Percentiles rank a stretch among this genome's conserved stretches.
Conservation (phyloP, 2,329 filamentous ascomycete genomes). For the Penicillium fuscoglaucum region DNA sequence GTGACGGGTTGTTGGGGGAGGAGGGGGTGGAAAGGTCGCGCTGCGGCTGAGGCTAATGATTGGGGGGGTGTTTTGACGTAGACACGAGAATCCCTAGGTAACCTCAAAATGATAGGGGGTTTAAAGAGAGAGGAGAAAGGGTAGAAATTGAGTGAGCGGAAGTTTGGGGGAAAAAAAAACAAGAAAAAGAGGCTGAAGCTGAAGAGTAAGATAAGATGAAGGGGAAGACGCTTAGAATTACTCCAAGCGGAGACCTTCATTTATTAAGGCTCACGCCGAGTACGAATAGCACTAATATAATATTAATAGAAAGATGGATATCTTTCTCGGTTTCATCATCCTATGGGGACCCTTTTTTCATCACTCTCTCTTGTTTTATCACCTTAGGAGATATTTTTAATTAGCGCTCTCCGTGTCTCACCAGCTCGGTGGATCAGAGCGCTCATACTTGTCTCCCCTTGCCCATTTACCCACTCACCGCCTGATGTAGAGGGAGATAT, state of each 20-base stretch:
- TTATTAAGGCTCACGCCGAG: constrained; percentile 19
- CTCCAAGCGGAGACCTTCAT: constrained; percentile 16
- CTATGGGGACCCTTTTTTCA: constrained; percentile 6
- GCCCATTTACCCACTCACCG: constrained; percentile 3
- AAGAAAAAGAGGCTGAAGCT: constrained; percentile 11
- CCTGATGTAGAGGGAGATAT: background rate
- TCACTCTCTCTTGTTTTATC: background rate
- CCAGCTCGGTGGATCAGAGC: constrained; percentile 10
- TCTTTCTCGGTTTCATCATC: constrained; percentile 11
- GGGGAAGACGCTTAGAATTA: constrained; percentile 17
- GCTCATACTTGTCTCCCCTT: constrained; percentile 3
- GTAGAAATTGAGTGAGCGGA: constrained; percentile 10
- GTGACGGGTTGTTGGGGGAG: constrained; percentile 16
- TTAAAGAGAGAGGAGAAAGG: background rate
- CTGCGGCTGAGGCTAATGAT: constrained; percentile 28
- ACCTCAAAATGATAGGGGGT: background rate
- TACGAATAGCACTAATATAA: background rate
- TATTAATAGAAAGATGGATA: constrained; percentile 4
- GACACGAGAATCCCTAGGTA: constrained; percentile 11
- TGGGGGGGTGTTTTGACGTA: background rate
- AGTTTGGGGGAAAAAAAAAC: background rate
- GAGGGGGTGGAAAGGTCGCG: constrained; percentile 31
- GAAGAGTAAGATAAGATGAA: constrained; percentile 19
- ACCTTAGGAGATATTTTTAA: constrained; percentile 21
- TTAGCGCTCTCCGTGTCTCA: constrained; percentile 22